These are phyloP conservation scores for Blastocystis sp. DNA, from an alignment of 352 stramenopile genomes.

Conservation along the genomic window DNA sequence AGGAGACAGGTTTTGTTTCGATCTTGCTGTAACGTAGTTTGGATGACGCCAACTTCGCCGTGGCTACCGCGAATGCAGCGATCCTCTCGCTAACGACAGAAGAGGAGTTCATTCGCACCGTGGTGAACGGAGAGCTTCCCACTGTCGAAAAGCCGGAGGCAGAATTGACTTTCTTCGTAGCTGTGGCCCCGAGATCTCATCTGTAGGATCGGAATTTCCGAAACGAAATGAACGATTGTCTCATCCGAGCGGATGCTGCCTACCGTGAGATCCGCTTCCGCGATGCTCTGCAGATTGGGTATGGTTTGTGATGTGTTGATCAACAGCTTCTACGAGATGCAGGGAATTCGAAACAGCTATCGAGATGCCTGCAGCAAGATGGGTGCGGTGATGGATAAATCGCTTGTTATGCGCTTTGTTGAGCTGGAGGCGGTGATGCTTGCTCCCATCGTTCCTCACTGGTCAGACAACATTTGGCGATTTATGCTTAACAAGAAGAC, in stretches of 20 bases:
- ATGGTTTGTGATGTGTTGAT: neutral
- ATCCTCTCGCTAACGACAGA: conserved; percentile 93
- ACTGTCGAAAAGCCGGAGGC: conserved; percentile 70
- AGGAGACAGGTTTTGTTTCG: conserved; percentile 74
- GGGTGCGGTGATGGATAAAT: conserved; percentile 78
- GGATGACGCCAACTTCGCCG: conserved; percentile 97
- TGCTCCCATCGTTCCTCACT: conserved; percentile 89
- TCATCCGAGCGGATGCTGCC: conserved; percentile 77
- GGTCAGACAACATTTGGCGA: conserved; percentile 81
- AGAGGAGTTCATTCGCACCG: conserved; percentile 90
- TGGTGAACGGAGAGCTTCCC: conserved; percentile 73
- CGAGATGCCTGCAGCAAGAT: conserved; percentile 81
- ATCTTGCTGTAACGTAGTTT: conserved; percentile 66
- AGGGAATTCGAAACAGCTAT: conserved; percentile 93
- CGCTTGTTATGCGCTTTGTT: conserved; percentile 84
- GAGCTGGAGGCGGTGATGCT: conserved; percentile 85
- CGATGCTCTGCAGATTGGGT: conserved; percentile 86
- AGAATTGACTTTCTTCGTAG: conserved; percentile 31
- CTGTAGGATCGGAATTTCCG: conserved; percentile 65
- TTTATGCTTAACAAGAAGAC: conserved; percentile 86
- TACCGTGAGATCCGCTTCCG: conserved; percentile 85
- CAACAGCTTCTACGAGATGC: conserved; percentile 89
- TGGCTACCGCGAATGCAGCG: conserved; percentile 89
- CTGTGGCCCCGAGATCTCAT: conserved; percentile 21
- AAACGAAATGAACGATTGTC: conserved; percentile 65